Conservation (phyloP, 495 filamentous ascomycete species). For the Cercophora sp. region DNA sequence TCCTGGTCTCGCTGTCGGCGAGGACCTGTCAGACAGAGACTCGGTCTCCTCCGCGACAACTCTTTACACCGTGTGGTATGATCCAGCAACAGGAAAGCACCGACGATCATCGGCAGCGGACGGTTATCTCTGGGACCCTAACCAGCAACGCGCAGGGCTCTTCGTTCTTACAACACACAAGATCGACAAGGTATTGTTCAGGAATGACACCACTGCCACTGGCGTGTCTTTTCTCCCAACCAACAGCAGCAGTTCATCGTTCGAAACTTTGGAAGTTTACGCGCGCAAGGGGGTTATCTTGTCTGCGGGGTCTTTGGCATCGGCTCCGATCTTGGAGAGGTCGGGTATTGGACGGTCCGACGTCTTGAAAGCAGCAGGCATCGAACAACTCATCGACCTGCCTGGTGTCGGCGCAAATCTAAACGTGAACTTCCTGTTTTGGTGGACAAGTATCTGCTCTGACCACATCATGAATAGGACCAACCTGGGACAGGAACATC, state of each 20-base stretch:
- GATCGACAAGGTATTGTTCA: conserved; percentile 3
- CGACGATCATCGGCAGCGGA: conserved; percentile 10
- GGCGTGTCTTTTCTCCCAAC: not conserved
- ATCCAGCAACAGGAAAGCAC: not conserved
- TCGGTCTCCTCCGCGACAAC: conserved; percentile 5
- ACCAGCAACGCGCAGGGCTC: not conserved
- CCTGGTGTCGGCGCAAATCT: conserved; percentile 10
- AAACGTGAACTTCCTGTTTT: not conserved
- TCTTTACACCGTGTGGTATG: conserved; percentile 7
- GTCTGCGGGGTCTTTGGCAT: conserved; percentile 1
- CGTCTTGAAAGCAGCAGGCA: not conserved
- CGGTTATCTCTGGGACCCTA: not conserved
- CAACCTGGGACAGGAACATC: conserved; percentile 2
- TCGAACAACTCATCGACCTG: not conserved
- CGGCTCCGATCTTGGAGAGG: conserved; percentile 1
- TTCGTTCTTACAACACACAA: conserved; percentile 2
- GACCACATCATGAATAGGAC: not conserved
- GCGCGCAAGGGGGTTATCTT: conserved; percentile 5
- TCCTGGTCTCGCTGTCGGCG: conserved; percentile 4
- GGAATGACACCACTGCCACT: not conserved
- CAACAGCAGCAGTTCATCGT: no score
- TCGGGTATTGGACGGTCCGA: conserved; percentile 1
- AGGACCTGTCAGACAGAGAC: conserved; percentile 1
- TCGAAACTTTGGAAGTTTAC: not conserved
- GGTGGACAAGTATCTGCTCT: no score